Evolutionary conservation across 192 early-diverging fungal genomes (phyloP).

Genomic region (Haplosporangium gracile): DNA sequence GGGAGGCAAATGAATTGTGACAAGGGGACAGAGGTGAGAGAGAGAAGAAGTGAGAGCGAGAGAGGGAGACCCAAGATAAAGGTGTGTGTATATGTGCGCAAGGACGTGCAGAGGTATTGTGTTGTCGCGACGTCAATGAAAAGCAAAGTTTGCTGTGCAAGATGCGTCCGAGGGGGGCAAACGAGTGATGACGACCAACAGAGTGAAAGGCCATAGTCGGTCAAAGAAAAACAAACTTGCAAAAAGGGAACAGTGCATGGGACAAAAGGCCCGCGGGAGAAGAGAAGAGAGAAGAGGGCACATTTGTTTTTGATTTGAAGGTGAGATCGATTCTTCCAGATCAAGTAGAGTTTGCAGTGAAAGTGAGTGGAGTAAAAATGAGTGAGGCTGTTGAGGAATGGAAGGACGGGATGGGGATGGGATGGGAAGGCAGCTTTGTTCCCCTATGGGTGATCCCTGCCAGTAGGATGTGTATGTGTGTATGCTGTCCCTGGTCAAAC

Average conservation of each 20-base stretch:
- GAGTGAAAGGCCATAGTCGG: neutral
- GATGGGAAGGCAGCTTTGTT: no score
- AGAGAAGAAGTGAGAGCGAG: neutral
- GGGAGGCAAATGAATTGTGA: neutral
- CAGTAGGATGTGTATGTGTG: no score
- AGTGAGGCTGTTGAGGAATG: neutral
- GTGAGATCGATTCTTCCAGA: conserved; percentile 19
- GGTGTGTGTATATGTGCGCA: neutral
- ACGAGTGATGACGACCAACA: neutral
- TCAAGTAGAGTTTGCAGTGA: neutral
- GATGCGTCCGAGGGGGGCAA: neutral
- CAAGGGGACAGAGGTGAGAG: neutral
- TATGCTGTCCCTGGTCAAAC: no score
- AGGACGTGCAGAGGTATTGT: neutral
- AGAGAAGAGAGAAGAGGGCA: neutral
- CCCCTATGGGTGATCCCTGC: no score
- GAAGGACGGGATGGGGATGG: neutral
- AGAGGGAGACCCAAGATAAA: neutral
- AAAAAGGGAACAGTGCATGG: conserved; percentile 6
- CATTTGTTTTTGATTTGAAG: neutral
- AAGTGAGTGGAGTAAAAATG: neutral
- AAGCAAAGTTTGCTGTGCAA: neutral
- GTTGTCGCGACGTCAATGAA: conserved; percentile 1
- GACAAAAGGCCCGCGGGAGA: neutral
- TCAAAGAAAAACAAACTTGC: neutral